Evolutionary conservation across 1,284 basidiomycete genomes (phyloP), one percentile per base, ranked within the genome.

Genomic region (Rhodotorula sp.): DNA sequence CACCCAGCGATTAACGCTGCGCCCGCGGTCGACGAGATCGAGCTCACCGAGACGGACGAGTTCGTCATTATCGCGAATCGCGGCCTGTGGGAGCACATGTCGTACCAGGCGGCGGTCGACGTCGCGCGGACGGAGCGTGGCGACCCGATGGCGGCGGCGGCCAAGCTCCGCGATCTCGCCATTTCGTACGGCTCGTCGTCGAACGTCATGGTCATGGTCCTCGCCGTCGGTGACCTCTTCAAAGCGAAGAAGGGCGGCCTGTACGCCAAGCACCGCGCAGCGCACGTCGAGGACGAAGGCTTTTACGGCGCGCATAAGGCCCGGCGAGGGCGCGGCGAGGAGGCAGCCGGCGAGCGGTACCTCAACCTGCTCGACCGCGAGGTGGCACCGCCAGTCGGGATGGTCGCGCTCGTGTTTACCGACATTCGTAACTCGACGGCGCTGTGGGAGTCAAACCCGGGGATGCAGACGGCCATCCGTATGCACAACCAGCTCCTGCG

Each of bases 381-480:
- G 80, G 90, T 97, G 62, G 85, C 90, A 5, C 89, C 97, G 0
- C 97, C 97, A 0, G 87, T 85, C 9, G 97, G 97, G 0, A 90
- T 93, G 79, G 85, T 99, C 53, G 92, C 95, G 27, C 87, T 99
- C 64, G 96, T 97, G 34, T 99, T 99, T 83, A 99, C 96, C 29
- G 97, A 99, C 83, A 98, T 99, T 78, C 89, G 92, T 64, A 98
- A 98, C 79, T 99, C 97, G 72, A 99, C 97, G 0, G 90, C 91
- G 72, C 84, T 99, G 4, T 99, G 97, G 97, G 97, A 99, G 80
- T 90, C 90, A 61, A 99, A 99, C 79, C 88, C 90, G 0, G 95
- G 95, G 8, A 99, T 99, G 96, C 89, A 91, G 57, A 90, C 91
- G 0, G 95, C 96, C 2, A 97, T 98, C 87, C 88, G 90, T 51